Conservation (phyloP, 768 basidiomycete genomes). For the Mycena maculata region DNA sequence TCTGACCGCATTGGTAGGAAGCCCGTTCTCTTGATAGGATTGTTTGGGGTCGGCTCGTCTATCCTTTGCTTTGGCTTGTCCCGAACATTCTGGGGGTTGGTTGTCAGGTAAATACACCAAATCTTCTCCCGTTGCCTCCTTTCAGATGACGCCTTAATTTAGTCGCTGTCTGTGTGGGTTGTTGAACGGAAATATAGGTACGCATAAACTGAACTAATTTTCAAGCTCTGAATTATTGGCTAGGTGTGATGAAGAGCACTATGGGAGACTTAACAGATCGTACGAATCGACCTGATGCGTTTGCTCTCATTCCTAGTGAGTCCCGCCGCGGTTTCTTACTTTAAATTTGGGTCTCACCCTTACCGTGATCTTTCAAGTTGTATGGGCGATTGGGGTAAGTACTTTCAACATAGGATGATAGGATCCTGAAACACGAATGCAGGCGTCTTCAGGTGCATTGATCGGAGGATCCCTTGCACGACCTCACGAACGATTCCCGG, state of each 20-base stretch:
- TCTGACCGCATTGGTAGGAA: slow-evolving; percentile 73
- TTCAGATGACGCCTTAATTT: not conserved
- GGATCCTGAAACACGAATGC: slow-evolving; percentile 44
- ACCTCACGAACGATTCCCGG: slow-evolving; percentile 76
- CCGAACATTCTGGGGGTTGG: slow-evolving; percentile 62
- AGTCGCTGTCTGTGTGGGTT: slow-evolving; percentile 79
- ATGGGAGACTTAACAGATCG: slow-evolving; percentile 75
- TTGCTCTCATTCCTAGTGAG: slow-evolving; percentile 38
- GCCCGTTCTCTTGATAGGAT: slow-evolving; percentile 66
- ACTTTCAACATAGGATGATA: slow-evolving; percentile 37
- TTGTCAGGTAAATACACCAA: slow-evolving; percentile 62
- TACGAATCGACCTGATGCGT: slow-evolving; percentile 62
- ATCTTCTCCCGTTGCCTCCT: not conserved
- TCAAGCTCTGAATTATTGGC: slow-evolving; percentile 3
- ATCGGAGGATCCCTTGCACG: slow-evolving; percentile 75
- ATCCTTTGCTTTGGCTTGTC: slow-evolving; percentile 74
- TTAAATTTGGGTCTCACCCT: too few relatives aligned
- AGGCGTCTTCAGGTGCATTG: slow-evolving; percentile 58
- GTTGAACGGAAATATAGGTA: slow-evolving; percentile 75
- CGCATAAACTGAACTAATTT: too few relatives aligned
- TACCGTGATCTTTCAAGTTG: slow-evolving; percentile 45
- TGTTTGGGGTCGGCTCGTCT: slow-evolving; percentile 62
- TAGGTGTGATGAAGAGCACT: slow-evolving; percentile 79
- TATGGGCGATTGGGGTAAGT: slow-evolving; percentile 57
- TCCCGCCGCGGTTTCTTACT: slow-evolving; percentile 27